Percentiles rank a stretch among this genome's conserved stretches.
Conservation (phyloP, 106 monocot species). For the Dendrobium huoshanense region DNA sequence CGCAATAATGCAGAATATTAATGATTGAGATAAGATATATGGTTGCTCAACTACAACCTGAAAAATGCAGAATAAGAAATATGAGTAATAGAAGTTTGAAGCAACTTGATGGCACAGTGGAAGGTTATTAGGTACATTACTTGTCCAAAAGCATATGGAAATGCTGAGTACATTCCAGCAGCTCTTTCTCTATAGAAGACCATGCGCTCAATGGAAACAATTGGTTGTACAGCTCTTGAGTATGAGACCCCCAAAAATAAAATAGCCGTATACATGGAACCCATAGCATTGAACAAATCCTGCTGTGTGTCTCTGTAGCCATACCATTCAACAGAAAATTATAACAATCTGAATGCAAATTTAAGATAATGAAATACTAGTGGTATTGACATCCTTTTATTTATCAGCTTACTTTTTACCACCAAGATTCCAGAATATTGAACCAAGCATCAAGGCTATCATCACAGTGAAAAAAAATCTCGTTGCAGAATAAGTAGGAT, state of each 20-base stretch:
- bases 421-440: constrained; percentile 3
- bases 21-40: constrained; percentile 39
- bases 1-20: constrained; percentile 32
- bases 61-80: neutral
- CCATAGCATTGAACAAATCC: constrained; percentile 33
- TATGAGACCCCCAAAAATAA: constrained; percentile 41
- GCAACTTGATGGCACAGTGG: neutral
- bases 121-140: constrained; percentile 10
- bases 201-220: constrained; percentile 53
- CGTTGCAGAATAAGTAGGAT: constrained; percentile 17
- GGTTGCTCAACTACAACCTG: constrained; percentile 56
- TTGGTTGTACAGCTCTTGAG: constrained; percentile 39
- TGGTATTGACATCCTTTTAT: too few relatives aligned
- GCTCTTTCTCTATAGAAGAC: constrained; percentile 74
- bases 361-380: too few relatives aligned
- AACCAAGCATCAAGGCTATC: constrained; percentile 35
- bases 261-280: constrained; percentile 38
- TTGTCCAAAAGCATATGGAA: constrained; percentile 70
- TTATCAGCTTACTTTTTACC: neutral
- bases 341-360: too few relatives aligned
- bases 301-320: constrained; percentile 29
- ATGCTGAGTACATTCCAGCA: constrained; percentile 64
- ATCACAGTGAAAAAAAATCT: constrained; percentile 18
- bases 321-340: neutral
- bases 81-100: neutral